Conservation (phyloP, 2,329 filamentous ascomycete genomes). For the Diaporthe capsici region DNA sequence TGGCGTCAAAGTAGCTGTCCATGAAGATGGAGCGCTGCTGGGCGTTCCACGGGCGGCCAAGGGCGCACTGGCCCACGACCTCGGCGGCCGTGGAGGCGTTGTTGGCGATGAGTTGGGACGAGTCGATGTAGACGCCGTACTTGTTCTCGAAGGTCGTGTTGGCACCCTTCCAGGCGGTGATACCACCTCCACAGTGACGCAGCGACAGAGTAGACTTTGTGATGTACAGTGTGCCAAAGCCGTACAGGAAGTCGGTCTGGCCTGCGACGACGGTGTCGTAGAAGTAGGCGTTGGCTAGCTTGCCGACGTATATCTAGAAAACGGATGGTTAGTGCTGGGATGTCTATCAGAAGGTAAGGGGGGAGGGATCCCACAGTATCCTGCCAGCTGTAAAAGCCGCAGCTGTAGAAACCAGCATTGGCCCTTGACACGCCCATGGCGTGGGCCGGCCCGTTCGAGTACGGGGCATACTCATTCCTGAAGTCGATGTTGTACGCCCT, state of each 20-base stretch:
- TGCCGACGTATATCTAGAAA: conserved; percentile 72
- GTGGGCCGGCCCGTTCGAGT: conserved; percentile 68
- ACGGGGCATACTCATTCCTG: conserved; percentile 69
- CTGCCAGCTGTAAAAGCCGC: conserved; percentile 77
- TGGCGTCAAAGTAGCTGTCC: conserved; percentile 65
- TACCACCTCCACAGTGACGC: conserved; percentile 74
- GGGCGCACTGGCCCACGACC: conserved; percentile 62
- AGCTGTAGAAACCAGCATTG: conserved; percentile 77
- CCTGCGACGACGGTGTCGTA: conserved; percentile 72
- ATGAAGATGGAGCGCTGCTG: conserved; percentile 71
- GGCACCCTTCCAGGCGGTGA: conserved; percentile 77
- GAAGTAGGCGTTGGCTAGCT: conserved; percentile 77
- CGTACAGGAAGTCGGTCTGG: conserved; percentile 78
- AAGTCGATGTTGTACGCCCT: conserved; percentile 78
- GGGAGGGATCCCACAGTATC: conserved; percentile 65
- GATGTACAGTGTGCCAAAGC: conserved; percentile 76
- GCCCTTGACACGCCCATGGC: conserved; percentile 73
- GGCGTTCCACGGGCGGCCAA: conserved; percentile 75
- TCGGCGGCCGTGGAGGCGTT: conserved; percentile 60
- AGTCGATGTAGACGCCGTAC: conserved; percentile 76
- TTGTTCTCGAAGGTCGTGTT: conserved; percentile 77
- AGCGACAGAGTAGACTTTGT: conserved; percentile 67
- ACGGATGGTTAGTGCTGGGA: neutral
- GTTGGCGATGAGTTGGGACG: conserved; percentile 66
- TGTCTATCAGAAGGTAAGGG: neutral